phyloP scores from a whole-genome alignment of 2,329 filamentous ascomycete genomes.

The Venturia asperata region DNA sequence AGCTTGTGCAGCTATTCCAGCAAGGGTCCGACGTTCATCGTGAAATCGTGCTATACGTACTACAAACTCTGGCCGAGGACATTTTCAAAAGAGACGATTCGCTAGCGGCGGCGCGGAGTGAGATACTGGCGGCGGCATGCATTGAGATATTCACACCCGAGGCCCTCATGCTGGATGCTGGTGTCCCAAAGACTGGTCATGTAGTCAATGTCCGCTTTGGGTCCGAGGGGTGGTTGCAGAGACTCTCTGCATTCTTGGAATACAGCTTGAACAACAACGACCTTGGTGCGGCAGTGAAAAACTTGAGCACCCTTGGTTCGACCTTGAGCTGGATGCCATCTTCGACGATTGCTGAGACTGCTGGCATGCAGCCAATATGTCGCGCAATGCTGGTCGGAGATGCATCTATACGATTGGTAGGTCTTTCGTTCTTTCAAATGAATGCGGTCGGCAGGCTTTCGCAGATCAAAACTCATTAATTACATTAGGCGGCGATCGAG shows the following conservation, averaged over 20 bases:
- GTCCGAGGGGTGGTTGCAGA: slow-evolving; percentile 77
- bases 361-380: slow-evolving; percentile 30
- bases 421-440: background rate
- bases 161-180: slow-evolving; percentile 64
- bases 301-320: slow-evolving; percentile 68
- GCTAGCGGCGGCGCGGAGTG: slow-evolving; percentile 74
- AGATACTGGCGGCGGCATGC: slow-evolving; percentile 76
- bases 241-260: slow-evolving; percentile 66
- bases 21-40: slow-evolving; percentile 55
- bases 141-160: slow-evolving; percentile 90
- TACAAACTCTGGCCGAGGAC: slow-evolving; percentile 91
- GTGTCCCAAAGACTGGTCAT: slow-evolving; percentile 59
- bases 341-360: slow-evolving; percentile 15
- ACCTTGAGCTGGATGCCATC: slow-evolving; percentile 68
- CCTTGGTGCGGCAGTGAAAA: slow-evolving; percentile 54
- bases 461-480: background rate
- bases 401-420: slow-evolving; percentile 11
- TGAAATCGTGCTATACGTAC: slow-evolving; percentile 77
- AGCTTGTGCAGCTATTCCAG: slow-evolving; percentile 74
- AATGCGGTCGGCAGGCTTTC: background rate
- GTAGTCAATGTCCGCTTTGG: slow-evolving; percentile 61
- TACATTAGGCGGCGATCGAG: slow-evolving; percentile 54
- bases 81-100: slow-evolving; percentile 87
- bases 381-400: slow-evolving; percentile 32
- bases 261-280: slow-evolving; percentile 63